Conservation (phyloP, 73 alveolate species). For the Stentor coeruleus region DNA sequence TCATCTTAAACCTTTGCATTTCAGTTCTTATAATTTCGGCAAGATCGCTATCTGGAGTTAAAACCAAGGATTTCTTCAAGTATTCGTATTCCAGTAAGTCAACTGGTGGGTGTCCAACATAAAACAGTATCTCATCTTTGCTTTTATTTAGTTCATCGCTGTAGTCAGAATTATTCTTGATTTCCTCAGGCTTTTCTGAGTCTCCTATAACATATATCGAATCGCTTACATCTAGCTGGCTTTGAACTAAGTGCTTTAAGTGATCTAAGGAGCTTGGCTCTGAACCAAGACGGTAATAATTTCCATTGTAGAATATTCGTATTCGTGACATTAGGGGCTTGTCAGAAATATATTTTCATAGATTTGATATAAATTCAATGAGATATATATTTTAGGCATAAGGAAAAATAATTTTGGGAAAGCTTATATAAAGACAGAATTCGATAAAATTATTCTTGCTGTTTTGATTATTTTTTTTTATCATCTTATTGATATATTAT, state of each 20-base stretch:
- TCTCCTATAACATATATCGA: background rate
- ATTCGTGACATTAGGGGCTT: background rate
- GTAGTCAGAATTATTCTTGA: background rate
- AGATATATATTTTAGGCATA: too few relatives aligned
- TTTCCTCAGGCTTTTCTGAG: background rate
- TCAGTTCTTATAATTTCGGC: background rate
- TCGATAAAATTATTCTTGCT: too few relatives aligned
- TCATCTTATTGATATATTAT: too few relatives aligned
- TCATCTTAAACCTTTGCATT: too few relatives aligned
- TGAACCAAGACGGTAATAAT: background rate
- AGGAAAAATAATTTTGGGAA: too few relatives aligned
- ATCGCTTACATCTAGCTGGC: background rate
- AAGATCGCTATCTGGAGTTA: background rate
- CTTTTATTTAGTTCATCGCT: background rate
- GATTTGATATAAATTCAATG: too few relatives aligned
- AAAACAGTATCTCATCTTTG: background rate
- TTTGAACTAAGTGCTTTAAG: background rate
- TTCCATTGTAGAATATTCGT: background rate
- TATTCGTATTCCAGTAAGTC: background rate
- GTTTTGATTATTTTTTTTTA: too few relatives aligned
- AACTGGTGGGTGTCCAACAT: background rate
- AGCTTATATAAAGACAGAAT: too few relatives aligned
- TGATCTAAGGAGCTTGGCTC: background rate
- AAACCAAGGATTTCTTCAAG: background rate
- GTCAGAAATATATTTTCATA: too few relatives aligned